These are phyloP conservation scores for Thozetella sp. DNA, from an alignment of 495 filamentous ascomycete species.

Conservation along the genomic window DNA sequence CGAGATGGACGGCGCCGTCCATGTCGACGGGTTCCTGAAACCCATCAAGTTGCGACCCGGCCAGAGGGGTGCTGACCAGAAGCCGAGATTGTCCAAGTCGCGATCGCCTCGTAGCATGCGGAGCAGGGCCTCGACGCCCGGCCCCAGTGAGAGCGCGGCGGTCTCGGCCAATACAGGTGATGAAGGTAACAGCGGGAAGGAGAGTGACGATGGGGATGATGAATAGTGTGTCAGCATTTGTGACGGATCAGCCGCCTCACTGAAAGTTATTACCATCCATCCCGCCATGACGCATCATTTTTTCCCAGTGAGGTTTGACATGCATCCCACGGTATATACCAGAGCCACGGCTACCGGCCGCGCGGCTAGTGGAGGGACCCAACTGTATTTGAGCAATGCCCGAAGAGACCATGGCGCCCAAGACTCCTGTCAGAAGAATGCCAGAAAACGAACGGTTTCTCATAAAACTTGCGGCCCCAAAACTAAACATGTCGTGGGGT, in stretches of 20 bases:
- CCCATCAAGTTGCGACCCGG: conserved; percentile 35
- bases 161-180: neutral
- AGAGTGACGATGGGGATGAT: neutral
- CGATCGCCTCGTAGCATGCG: neutral
- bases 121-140: conserved; percentile 2
- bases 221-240: no score
- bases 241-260: no score
- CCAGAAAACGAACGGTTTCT: neutral
- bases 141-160: neutral
- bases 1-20: conserved; percentile 55
- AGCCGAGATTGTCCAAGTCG: neutral
- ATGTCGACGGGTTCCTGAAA: conserved; percentile 52
- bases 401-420: no score
- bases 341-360: no score
- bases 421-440: no score
- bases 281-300: no score
- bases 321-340: no score
- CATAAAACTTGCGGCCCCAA: neutral
- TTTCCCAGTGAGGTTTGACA: no score
- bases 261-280: no score
- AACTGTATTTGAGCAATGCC: no score
- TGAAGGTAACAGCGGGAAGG: neutral
- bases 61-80: conserved; percentile 24
- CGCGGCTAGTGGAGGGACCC: no score
- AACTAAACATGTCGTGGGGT: conserved; percentile 4